Conservation (phyloP, 129 eudicot genomes). For the Glebionis coronaria region DNA sequence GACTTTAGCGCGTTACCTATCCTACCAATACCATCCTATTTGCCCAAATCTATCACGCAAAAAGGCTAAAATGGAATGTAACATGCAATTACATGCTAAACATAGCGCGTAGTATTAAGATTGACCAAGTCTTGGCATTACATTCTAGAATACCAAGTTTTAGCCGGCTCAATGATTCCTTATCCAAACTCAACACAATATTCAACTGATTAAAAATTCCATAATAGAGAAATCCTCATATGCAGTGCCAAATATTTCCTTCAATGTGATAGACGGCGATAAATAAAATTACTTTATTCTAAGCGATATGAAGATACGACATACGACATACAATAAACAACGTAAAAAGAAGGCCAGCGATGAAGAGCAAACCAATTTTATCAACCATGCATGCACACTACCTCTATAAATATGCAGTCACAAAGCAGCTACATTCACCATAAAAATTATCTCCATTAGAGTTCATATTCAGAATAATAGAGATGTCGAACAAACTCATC, state of each 20-base stretch:
- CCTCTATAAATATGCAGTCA: neutral
- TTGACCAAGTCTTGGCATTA: slow-evolving; percentile 6
- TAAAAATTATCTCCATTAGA: slow-evolving; percentile 11
- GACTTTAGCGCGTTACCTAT: too few species aligned
- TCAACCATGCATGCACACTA: slow-evolving; percentile 24
- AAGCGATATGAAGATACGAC: neutral
- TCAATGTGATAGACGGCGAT: slow-evolving; percentile 7
- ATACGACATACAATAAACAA: slow-evolving; percentile 6
- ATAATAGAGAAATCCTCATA: too few species aligned
- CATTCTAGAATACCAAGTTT: neutral
- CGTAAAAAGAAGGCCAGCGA: too few species aligned
- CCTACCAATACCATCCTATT: too few species aligned
- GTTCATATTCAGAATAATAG: neutral
- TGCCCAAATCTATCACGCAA: too few species aligned
- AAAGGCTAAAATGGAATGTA: too few species aligned
- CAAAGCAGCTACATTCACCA: slow-evolving; percentile 19
- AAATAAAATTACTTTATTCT: neutral
- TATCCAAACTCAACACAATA: neutral
- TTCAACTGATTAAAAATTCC: too few species aligned
- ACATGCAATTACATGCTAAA: neutral
- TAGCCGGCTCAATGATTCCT: neutral
- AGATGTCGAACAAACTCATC: slow-evolving; percentile 24
- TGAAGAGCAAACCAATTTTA: neutral
- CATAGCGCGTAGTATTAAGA: neutral
- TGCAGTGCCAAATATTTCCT: too few species aligned